A percentile compares a stretch with the other conserved stretches of the same genome.
phyloP scores from a whole-genome alignment of 1,139 yeast genomes.

The Saccharomyces hybrid region DNA sequence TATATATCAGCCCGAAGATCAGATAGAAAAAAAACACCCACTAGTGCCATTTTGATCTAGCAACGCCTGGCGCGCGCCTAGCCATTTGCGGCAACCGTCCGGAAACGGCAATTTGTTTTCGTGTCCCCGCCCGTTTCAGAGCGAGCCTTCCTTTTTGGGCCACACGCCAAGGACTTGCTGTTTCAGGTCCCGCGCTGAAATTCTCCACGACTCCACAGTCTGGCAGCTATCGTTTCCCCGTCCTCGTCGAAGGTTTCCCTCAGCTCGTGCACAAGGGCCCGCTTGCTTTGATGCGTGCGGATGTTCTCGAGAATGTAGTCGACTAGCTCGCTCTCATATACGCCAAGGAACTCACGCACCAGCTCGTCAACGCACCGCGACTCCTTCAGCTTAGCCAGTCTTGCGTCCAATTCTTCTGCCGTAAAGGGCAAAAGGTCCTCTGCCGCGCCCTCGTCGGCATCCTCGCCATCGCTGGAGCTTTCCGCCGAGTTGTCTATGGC shows the following conservation, averaged over 20 bases:
- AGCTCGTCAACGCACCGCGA: conserved; percentile 24
- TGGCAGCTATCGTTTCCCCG: conserved; percentile 23
- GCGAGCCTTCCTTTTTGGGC: neutral
- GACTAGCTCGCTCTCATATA: conserved; percentile 29
- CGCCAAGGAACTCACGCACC: conserved; percentile 30
- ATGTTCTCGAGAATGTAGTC: conserved; percentile 22
- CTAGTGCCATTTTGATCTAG: neutral
- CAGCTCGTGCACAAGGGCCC: conserved; percentile 21
- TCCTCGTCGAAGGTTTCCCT: conserved; percentile 31
- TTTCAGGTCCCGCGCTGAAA: neutral
- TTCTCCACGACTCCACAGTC: conserved; percentile 21
- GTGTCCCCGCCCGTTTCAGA: neutral
- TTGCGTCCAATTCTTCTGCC: conserved; percentile 13
- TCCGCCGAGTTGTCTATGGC: conserved; percentile 15
- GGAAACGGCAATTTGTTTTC: neutral
- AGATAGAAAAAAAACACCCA: neutral
- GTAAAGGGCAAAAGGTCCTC: conserved; percentile 10
- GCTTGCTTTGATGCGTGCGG: conserved; percentile 11
- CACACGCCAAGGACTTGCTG: neutral
- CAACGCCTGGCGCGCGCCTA: neutral
- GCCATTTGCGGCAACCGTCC: neutral
- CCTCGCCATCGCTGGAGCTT: neutral
- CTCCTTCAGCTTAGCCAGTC: conserved; percentile 14
- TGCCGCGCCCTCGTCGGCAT: neutral
- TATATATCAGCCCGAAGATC: neutral